Evolutionary conservation across 75 land plant genomes (phyloP).

Genomic region (Picea glauca): DNA sequence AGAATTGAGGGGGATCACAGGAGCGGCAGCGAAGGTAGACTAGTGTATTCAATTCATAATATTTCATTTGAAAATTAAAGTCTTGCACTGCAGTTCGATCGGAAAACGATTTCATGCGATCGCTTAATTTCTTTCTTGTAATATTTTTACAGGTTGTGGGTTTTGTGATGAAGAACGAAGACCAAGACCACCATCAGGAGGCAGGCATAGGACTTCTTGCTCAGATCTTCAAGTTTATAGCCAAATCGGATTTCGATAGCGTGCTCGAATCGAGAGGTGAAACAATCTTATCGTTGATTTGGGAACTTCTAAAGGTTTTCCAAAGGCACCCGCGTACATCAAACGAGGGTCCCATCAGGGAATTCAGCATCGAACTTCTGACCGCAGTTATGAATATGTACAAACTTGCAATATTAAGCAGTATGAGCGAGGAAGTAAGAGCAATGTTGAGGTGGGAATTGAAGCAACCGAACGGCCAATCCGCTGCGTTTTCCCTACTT

Average conservation of each 20-base stretch:
- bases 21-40: not conserved
- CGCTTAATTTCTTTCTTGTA: not conserved
- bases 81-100: too few species aligned
- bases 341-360: not conserved
- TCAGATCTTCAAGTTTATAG: not conserved
- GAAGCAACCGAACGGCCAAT: too few species aligned
- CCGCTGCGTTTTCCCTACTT: too few species aligned
- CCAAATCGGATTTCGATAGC: conserved; percentile 16
- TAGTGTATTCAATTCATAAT: too few species aligned
- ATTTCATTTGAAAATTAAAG: too few species aligned
- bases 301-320: not conserved
- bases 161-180: too few species aligned
- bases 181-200: not conserved
- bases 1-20: conserved; percentile 17
- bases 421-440: too few species aligned
- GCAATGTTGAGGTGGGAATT: too few species aligned
- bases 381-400: too few species aligned
- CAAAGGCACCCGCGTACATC: not conserved
- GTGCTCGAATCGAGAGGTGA: conserved; percentile 11
- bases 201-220: conserved; percentile 28
- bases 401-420: too few species aligned
- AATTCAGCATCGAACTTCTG: not conserved
- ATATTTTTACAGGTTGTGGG: not conserved
- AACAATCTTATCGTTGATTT: conserved; percentile 10
- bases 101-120: too few species aligned